These are phyloP conservation scores for Aspergillus awamori DNA, from an alignment of 2,329 filamentous ascomycete genomes.

Conservation along the genomic window DNA sequence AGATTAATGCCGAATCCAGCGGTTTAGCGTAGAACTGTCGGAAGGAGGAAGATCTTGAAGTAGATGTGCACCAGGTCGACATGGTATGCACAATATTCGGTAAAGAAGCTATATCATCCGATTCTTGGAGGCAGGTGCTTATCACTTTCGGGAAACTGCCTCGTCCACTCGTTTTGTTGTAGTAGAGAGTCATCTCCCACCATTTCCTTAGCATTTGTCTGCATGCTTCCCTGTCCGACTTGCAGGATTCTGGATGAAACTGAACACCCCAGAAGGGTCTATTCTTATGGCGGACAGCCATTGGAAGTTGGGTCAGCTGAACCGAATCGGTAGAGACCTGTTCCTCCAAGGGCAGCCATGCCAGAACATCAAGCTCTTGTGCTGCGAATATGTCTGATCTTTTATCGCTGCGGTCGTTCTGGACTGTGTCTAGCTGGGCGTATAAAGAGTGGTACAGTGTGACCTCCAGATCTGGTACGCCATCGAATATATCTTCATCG, in stretches of 20 bases:
- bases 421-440: constrained; percentile 41
- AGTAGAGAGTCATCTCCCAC: constrained; percentile 67
- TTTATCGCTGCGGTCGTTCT: constrained; percentile 23
- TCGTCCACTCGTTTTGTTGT: constrained; percentile 54
- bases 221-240: constrained; percentile 63
- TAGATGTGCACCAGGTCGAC: constrained; percentile 36
- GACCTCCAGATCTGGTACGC: constrained; percentile 63
- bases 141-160: constrained; percentile 25
- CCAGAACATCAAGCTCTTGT: constrained; percentile 56
- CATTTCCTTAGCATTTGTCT: constrained; percentile 70
- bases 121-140: constrained; percentile 23
- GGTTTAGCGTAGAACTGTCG: constrained; percentile 28
- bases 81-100: constrained; percentile 53
- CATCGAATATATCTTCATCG: constrained; percentile 65
- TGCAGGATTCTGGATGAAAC: constrained; percentile 91
- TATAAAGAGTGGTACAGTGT: constrained; percentile 75
- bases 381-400: not conserved
- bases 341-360: constrained; percentile 59
- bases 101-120: constrained; percentile 22
- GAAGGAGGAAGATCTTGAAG: constrained; percentile 29
- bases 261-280: constrained; percentile 86
- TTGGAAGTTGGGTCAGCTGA: constrained; percentile 63
- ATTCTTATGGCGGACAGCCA: constrained; percentile 69
- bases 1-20: constrained; percentile 37
- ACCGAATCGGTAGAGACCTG: constrained; percentile 32